These are phyloP conservation scores for Umbelopsis isabellina DNA, from an alignment of 192 early-diverging fungal genomes.

Conservation along the genomic window DNA sequence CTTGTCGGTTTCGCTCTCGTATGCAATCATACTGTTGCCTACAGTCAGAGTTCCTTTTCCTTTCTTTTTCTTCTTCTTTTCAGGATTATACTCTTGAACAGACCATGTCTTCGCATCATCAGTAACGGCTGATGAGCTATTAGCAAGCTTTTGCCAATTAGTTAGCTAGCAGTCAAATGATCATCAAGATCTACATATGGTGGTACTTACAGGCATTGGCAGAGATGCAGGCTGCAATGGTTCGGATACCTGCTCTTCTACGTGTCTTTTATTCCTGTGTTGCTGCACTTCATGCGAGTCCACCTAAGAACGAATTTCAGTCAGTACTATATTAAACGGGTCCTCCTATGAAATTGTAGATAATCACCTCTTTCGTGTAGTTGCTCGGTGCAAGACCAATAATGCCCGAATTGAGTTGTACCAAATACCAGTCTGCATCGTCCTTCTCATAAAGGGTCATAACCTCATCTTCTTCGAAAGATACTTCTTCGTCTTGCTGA, in stretches of 20 bases:
- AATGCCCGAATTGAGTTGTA: slow-evolving; percentile 60
- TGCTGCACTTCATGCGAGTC: not conserved
- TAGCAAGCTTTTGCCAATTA: not conserved
- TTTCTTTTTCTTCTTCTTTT: slow-evolving; percentile 77
- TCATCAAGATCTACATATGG: not conserved
- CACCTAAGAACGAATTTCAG: not conserved
- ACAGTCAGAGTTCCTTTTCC: slow-evolving; percentile 67
- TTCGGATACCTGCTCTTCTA: not conserved
- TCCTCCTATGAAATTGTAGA: not conserved
- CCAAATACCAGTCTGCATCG: slow-evolving; percentile 95
- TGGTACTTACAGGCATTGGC: not conserved
- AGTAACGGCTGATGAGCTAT: not conserved
- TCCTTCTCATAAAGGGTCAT: slow-evolving; percentile 81
- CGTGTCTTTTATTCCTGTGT: not conserved
- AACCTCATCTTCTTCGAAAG: slow-evolving; percentile 71
- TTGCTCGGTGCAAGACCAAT: slow-evolving; percentile 88
- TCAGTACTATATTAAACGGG: not conserved
- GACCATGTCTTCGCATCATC: slow-evolving; percentile 55
- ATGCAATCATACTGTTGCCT: slow-evolving; percentile 63
- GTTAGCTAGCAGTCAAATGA: slow-evolving; percentile 5
- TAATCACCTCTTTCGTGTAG: slow-evolving; percentile 37
- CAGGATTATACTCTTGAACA: slow-evolving; percentile 59
- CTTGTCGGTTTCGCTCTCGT: slow-evolving; percentile 66
- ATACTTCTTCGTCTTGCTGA: slow-evolving; percentile 81
- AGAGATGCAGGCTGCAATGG: not conserved